Evolutionary conservation across 768 basidiomycete species (phyloP), one percentile per base, ranked within the genome.

Genomic region (Russula emetica): DNA sequence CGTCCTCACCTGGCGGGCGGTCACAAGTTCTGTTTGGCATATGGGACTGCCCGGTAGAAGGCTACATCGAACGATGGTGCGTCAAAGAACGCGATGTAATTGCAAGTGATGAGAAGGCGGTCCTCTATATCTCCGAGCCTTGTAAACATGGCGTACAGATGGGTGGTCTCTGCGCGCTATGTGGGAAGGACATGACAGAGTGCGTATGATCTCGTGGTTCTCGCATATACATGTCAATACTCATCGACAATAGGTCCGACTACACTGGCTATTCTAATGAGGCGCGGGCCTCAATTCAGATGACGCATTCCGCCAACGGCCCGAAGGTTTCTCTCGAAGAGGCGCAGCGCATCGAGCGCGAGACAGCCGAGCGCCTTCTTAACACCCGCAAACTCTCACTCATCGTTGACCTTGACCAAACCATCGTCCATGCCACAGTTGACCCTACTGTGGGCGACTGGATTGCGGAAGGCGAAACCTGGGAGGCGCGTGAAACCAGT

Each of bases 371-470:
- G 1, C 87, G 86, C 68, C 84, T 99, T 40, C 81, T 92, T 70
- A 80, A 82, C 61, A 78, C 83, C 5, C 83, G 86, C 59, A 93
- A 87, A 73, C 85, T 99, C 36, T 93, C 92, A 38, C 86, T 99
- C 55, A 98, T 99, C 69, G 96, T 99, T 70, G 97, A 99, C 78
- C 83, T 99, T 38, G 97, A 99, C 76, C 97, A 99, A 74, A 99
- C 97, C 14, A 94, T 98, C 73, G 92, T 99, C 4, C 97, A 99
- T 71, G 96, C 97, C 9, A 98, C 96, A 0, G 95, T 98, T 28
- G 97, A 99, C 75, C 96, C 97, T 5, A 98, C 97, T 0, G 93
- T 98, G 1, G 95, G 94, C 36, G 96, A 98, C 73, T 98, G 97
- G 97, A 91, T 97, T 70, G 73, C 82, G 2, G 92, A 94, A 68